Conservation (phyloP, 441 rosid species). For the Pelargonium cotyledonis region DNA sequence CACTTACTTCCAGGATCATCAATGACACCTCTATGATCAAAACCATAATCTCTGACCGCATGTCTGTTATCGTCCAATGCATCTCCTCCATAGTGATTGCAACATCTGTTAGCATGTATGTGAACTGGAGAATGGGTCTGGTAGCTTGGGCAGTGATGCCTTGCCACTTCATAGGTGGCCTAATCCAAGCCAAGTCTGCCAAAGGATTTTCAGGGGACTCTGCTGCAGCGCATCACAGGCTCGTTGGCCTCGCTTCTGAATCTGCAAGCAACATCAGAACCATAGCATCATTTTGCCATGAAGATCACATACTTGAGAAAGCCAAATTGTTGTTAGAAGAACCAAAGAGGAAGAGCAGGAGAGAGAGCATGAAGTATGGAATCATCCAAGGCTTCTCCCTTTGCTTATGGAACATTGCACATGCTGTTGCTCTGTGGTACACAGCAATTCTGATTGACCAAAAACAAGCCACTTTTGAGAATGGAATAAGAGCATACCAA, state of each 20-base stretch:
- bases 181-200: slow-evolving; percentile 60
- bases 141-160: slow-evolving; percentile 87
- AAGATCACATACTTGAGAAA: slow-evolving; percentile 42
- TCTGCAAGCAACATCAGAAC: slow-evolving; percentile 53
- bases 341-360: slow-evolving; percentile 37
- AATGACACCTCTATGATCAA: slow-evolving; percentile 57
- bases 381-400: slow-evolving; percentile 59
- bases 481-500: slow-evolving; percentile 58
- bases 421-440: slow-evolving; percentile 65
- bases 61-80: slow-evolving; percentile 67
- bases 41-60: slow-evolving; percentile 51
- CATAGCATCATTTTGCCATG: slow-evolving; percentile 60
- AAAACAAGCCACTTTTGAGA: slow-evolving; percentile 35
- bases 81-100: slow-evolving; percentile 60
- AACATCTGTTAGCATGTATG: slow-evolving; percentile 47
- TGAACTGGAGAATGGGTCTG: slow-evolving; percentile 59
- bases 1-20: slow-evolving; percentile 45
- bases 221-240: slow-evolving; percentile 40
- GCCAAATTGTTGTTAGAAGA: slow-evolving; percentile 35
- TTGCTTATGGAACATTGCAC: slow-evolving; percentile 70
- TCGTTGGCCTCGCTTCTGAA: slow-evolving; percentile 50
- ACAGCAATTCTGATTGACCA: slow-evolving; percentile 34
- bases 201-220: slow-evolving; percentile 60
- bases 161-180: slow-evolving; percentile 70
- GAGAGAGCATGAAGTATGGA: slow-evolving; percentile 50